A percentile compares a stretch with the other conserved stretches of the same genome.
phyloP scores from a whole-genome alignment of 164 flowering plant species.

The Tetracentron sinense region DNA sequence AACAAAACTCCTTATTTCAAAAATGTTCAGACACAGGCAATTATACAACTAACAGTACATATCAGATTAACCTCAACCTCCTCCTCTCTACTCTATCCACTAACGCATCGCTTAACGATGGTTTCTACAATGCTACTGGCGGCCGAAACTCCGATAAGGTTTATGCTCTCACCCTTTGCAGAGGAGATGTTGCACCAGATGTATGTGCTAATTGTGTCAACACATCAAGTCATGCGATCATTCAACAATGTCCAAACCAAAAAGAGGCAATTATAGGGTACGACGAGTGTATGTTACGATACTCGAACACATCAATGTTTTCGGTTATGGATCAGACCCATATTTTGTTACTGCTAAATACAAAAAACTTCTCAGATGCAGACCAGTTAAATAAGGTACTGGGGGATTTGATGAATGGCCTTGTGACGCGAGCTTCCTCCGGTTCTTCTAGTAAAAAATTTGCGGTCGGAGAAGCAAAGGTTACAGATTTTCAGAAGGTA shows the following conservation, averaged over 20 bases:
- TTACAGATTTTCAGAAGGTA: slow-evolving; percentile 6
- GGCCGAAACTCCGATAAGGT: slow-evolving; percentile 16
- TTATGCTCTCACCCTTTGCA: slow-evolving; percentile 28
- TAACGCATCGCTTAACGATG: too few relatives aligned
- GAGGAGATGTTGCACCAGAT: slow-evolving; percentile 25
- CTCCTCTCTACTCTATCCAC: too few relatives aligned
- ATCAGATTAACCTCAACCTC: too few relatives aligned
- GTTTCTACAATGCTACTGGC: too few relatives aligned
- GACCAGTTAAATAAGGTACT: slow-evolving; percentile 6
- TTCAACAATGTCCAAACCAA: slow-evolving; percentile 13
- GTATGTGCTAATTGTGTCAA: slow-evolving; percentile 22
- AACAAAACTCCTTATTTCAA: too few relatives aligned
- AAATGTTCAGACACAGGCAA: too few relatives aligned
- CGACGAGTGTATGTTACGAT: slow-evolving; percentile 9
- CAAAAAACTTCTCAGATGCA: slow-evolving; percentile 1
- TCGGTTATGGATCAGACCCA: neutral
- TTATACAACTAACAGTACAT: too few relatives aligned
- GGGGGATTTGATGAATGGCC: slow-evolving; percentile 1
- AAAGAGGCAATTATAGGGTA: slow-evolving; percentile 1
- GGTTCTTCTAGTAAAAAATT: slow-evolving; percentile 8
- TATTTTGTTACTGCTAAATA: neutral
- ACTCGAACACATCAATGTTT: slow-evolving; percentile 8
- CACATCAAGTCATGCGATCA: neutral
- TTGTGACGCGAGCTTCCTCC: slow-evolving; percentile 11
- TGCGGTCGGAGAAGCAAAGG: neutral